Evolutionary conservation across 306 rosid genomes (phyloP).

Genomic region (Rosa multiflora): DNA sequence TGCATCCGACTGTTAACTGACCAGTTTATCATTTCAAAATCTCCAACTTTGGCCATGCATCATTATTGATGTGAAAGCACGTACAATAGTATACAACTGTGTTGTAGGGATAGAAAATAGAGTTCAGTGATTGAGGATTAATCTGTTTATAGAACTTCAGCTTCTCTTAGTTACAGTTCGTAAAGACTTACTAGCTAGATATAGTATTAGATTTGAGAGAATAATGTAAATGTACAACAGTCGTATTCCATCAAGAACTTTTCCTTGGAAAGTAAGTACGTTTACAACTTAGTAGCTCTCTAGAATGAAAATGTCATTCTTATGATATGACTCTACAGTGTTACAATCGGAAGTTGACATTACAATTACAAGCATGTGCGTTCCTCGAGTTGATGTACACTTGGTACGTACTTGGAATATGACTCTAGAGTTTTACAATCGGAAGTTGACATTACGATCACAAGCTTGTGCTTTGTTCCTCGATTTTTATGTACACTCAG

Average conservation of each 20-base stretch:
- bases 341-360: not conserved
- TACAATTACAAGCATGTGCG: not conserved
- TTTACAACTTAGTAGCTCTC: not conserved
- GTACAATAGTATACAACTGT: not conserved
- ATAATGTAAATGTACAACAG: not conserved
- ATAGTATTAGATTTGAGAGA: not conserved
- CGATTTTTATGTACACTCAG: not conserved
- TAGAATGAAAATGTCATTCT: not conserved
- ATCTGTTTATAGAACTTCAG: not conserved
- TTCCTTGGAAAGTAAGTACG: too few species aligned
- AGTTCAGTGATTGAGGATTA: not conserved
- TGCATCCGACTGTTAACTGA: constrained; percentile 27
- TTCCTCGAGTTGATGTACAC: too few species aligned
- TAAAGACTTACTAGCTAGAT: not conserved
- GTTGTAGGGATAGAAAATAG: constrained; percentile 11
- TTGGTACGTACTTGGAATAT: not conserved
- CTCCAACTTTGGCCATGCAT: constrained; percentile 19
- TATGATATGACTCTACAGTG: not conserved
- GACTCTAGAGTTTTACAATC: not conserved
- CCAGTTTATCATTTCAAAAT: not conserved
- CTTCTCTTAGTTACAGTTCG: not conserved
- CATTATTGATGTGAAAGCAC: constrained; percentile 5
- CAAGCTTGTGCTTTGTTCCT: not conserved
- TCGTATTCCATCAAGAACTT: not conserved
- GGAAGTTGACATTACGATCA: not conserved